Evolutionary conservation across 805 yeast species (phyloP).

Genomic region (Saccharomycopsis babjevae): DNA sequence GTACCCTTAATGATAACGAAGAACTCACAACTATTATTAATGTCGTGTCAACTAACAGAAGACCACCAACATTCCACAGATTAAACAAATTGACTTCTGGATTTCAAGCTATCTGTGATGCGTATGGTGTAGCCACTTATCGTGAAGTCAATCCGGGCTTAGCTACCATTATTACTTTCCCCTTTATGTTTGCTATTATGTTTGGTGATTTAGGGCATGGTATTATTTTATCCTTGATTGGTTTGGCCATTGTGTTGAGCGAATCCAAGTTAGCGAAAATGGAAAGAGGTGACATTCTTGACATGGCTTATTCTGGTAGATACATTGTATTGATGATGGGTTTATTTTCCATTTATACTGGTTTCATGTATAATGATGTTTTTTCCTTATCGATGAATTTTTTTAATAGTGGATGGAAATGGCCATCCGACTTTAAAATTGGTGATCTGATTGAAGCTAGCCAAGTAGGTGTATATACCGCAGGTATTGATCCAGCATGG

Average conservation of each 20-base stretch:
- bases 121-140: constrained; percentile 70
- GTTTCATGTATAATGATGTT: constrained; percentile 61
- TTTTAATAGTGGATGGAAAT: constrained; percentile 63
- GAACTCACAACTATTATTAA: constrained; percentile 37
- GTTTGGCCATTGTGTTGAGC: constrained; percentile 41
- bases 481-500: constrained; percentile 69
- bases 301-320: constrained; percentile 66
- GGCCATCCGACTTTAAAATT: constrained; percentile 43
- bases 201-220: constrained; percentile 81
- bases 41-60: constrained; percentile 51
- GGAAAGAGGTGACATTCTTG: constrained; percentile 65
- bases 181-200: constrained; percentile 78
- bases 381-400: constrained; percentile 61
- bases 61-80: constrained; percentile 64
- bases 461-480: constrained; percentile 41
- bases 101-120: constrained; percentile 62
- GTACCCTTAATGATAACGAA: neutral
- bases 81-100: constrained; percentile 61
- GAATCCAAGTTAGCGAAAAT: constrained; percentile 42
- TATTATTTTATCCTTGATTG: constrained; percentile 47
- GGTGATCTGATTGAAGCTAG: constrained; percentile 41
- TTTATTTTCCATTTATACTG: constrained; percentile 61
- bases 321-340: constrained; percentile 67
- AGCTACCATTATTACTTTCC: constrained; percentile 66
- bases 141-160: constrained; percentile 69